phyloP scores from a whole-genome alignment of 345 rosid genomes.

The Mangifera indica region DNA sequence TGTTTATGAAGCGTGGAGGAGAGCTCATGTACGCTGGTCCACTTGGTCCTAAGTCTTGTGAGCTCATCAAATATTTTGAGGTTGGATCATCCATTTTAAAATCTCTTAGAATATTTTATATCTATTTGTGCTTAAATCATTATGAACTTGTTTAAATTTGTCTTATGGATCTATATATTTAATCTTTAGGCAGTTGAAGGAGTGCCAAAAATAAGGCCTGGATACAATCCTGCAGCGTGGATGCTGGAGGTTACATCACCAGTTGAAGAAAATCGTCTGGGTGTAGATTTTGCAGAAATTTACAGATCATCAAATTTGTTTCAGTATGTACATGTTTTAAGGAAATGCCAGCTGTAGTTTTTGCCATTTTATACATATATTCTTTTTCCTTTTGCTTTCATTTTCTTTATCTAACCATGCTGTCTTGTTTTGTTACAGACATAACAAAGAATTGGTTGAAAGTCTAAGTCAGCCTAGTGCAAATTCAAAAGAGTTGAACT shows the following conservation, averaged over 20 bases:
- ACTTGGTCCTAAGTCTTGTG: slow-evolving; percentile 78
- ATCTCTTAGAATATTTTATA: slow-evolving; percentile 16
- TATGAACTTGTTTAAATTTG: background rate
- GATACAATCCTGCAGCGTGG: slow-evolving; percentile 97
- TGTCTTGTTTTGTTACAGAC: slow-evolving; percentile 43
- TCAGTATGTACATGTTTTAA: slow-evolving; percentile 48
- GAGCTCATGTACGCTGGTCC: slow-evolving; percentile 97
- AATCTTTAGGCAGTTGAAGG: slow-evolving; percentile 72
- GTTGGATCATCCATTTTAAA: slow-evolving; percentile 34
- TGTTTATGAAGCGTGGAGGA: slow-evolving; percentile 99
- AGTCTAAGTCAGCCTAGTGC: slow-evolving; percentile 70
- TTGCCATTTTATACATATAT: background rate
- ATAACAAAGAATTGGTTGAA: slow-evolving; percentile 70
- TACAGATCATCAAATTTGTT: slow-evolving; percentile 67
- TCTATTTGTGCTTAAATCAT: slow-evolving; percentile 12
- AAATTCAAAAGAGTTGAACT: slow-evolving; percentile 62
- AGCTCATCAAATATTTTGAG: slow-evolving; percentile 84
- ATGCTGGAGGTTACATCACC: slow-evolving; percentile 91
- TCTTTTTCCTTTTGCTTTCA: background rate
- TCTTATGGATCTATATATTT: slow-evolving; percentile 19
- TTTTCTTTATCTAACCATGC: slow-evolving; percentile 18
- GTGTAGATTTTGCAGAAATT: slow-evolving; percentile 85
- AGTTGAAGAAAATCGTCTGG: slow-evolving; percentile 71
- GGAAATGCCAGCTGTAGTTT: slow-evolving; percentile 15
- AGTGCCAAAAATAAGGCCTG: slow-evolving; percentile 72